phyloP scores from a whole-genome alignment of 441 rosid genomes.

The Gossypium laxum region DNA sequence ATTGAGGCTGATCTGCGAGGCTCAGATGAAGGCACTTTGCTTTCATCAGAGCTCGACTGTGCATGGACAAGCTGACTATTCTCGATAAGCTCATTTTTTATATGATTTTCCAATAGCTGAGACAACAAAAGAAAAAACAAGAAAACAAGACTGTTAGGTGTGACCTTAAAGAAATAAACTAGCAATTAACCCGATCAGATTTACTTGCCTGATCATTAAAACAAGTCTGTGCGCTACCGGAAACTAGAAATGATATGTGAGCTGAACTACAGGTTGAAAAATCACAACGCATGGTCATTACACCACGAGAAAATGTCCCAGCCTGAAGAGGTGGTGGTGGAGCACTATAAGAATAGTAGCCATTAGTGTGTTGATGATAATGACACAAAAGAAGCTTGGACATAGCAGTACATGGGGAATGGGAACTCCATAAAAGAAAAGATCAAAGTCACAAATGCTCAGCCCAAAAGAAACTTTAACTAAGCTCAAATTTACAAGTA shows the following conservation, averaged over 20 bases:
- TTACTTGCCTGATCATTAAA: slow-evolving; percentile 87
- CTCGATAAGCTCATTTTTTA: slow-evolving; percentile 78
- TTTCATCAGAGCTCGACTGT: slow-evolving; percentile 44
- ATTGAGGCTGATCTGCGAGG: slow-evolving; percentile 82
- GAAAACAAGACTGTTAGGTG: slow-evolving; percentile 5
- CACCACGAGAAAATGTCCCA: slow-evolving; percentile 92
- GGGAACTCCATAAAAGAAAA: not conserved
- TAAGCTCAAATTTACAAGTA: slow-evolving; percentile 26
- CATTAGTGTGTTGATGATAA: not conserved
- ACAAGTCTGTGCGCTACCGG: slow-evolving; percentile 96
- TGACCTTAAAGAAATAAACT: slow-evolving; percentile 14
- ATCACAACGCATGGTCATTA: slow-evolving; percentile 95
- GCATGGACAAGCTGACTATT: slow-evolving; percentile 68
- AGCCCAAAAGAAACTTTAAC: slow-evolving; percentile 8
- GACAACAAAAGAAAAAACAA: slow-evolving; percentile 17
- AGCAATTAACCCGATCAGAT: slow-evolving; percentile 9
- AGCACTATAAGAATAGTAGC: slow-evolving; percentile 52
- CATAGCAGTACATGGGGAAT: not conserved
- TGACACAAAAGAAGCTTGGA: not conserved
- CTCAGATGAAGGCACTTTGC: slow-evolving; percentile 42
- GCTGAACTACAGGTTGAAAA: slow-evolving; percentile 78
- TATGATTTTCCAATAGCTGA: slow-evolving; percentile 90
- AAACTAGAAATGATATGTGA: slow-evolving; percentile 81
- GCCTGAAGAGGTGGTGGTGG: slow-evolving; percentile 99
- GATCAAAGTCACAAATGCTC: not conserved